These are phyloP conservation scores for Hamigera avellanea DNA, from an alignment of 495 filamentous ascomycete species.

Conservation along the genomic window DNA sequence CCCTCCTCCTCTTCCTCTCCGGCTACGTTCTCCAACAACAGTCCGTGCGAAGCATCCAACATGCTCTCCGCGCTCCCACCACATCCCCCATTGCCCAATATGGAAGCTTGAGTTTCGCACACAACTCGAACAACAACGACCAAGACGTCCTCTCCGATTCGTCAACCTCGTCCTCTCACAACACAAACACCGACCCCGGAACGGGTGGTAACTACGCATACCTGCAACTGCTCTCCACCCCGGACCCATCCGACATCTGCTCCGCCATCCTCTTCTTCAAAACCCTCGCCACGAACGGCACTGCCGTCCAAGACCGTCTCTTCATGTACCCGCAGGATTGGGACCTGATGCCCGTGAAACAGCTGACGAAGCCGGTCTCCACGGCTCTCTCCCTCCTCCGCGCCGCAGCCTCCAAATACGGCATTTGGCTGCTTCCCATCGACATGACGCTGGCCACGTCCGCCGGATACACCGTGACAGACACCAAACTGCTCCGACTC, in stretches of 20 bases:
- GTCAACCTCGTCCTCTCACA: slow-evolving; percentile 1
- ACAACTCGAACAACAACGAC: slow-evolving; percentile 4
- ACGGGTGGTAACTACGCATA: slow-evolving; percentile 29
- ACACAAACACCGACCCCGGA: not conserved
- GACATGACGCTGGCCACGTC: slow-evolving; percentile 28
- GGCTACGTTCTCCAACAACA: slow-evolving; percentile 63
- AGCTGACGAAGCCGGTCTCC: slow-evolving; percentile 16
- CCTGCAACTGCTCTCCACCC: slow-evolving; percentile 31
- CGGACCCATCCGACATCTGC: slow-evolving; percentile 35
- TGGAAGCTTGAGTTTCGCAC: slow-evolving; percentile 9
- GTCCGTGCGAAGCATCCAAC: slow-evolving; percentile 51
- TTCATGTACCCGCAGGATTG: slow-evolving; percentile 39
- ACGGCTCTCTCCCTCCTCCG: slow-evolving; percentile 24
- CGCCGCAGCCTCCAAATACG: slow-evolving; percentile 28
- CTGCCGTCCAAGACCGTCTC: slow-evolving; percentile 31
- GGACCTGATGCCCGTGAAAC: slow-evolving; percentile 19
- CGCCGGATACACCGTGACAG: slow-evolving; percentile 23
- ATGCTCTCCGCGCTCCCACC: slow-evolving; percentile 38
- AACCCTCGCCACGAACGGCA: slow-evolving; percentile 23
- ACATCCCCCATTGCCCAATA: slow-evolving; percentile 10
- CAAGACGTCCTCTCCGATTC: slow-evolving; percentile 5
- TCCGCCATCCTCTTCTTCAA: slow-evolving; percentile 35
- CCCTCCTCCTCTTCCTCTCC: slow-evolving; percentile 53
- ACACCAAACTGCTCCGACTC: slow-evolving; percentile 30
- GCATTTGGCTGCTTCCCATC: slow-evolving; percentile 36